Evolutionary conservation across 768 basidiomycete species (phyloP), one percentile per base, ranked within the genome.

Genomic region (Russula griseocarnosa): DNA sequence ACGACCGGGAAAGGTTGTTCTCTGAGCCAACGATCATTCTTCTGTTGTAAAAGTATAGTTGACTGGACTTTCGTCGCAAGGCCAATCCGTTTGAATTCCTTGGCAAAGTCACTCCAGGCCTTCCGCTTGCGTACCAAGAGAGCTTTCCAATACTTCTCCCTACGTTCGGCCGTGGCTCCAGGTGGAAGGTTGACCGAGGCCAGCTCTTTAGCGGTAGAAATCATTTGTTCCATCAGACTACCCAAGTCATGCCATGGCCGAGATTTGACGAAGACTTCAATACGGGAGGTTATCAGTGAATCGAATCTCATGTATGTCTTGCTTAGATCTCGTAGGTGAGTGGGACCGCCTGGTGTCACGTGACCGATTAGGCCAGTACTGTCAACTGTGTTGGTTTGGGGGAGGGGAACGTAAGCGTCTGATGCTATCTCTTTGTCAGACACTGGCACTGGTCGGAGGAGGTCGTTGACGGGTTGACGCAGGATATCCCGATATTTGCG

Each of bases 401-500:
- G 24, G 3, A n/a, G 55, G 6, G 61, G n/a, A 1, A n/a, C 16
- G 32, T 8, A 26, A 26, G 13, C 20, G 24, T 52, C 52, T 20
- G 44, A 30, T 47, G 16, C 4, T 14, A 47, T 30, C n/a, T 44
- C 55, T 6, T 49, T 20, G 11, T 60, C 36, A 3, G 44, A 34
- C 24, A 26, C 61, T 40, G 16, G 65, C 22, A 50, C 57, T 22
- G 58, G 57, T 14, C 28, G 62, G 16, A 87, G 71, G 44, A 74
- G 75, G n/a, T 72, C 73, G 16, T 70, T 62, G 53, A 85, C 77
- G 8, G 94, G 87, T 72, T 91, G 86, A 51, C 87, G 84, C n/a
- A 98, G 79, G 26, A 92, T 73, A 50, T 92, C 89, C n/a, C 94
- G 85, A 79, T 94, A 96, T 77, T 93, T 97, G 57, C 92, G 85